phyloP scores from a whole-genome alignment of 495 filamentous ascomycete genomes.

The Hypoxylon subgilvum region DNA sequence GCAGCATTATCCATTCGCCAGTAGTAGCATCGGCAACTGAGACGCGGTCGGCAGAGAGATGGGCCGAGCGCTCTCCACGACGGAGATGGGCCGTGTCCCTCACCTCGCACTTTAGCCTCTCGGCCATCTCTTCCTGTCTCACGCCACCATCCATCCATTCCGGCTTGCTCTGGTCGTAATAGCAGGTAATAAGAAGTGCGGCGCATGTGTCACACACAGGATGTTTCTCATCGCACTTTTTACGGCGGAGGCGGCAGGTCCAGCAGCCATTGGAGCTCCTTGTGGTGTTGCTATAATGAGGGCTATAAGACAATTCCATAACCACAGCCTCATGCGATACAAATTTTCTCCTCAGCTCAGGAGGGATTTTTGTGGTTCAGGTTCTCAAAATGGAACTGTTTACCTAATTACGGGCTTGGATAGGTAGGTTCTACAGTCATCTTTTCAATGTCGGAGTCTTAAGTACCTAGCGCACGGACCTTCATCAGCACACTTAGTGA shows the following conservation, averaged over 20 bases:
- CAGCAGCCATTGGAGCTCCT: constrained; percentile 58
- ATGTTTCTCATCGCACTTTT: constrained; percentile 60
- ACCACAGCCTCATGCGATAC: too few species aligned
- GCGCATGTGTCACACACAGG: constrained; percentile 56
- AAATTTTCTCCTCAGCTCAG: too few species aligned
- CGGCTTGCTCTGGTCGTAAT: constrained; percentile 56
- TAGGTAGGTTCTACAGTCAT: too few species aligned
- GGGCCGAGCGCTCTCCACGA: constrained; percentile 38
- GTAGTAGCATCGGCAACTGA: too few species aligned
- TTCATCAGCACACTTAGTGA: too few species aligned
- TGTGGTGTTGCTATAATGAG: constrained; percentile 28
- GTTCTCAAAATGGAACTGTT: too few species aligned
- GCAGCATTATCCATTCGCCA: too few species aligned
- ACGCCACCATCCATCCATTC: constrained; percentile 62
- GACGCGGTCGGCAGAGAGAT: constrained; percentile 3
- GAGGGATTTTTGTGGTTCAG: too few species aligned
- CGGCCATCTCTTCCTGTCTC: constrained; percentile 56
- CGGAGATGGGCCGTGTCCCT: constrained; percentile 54
- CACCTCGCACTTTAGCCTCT: constrained; percentile 57
- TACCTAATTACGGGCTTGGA: too few species aligned
- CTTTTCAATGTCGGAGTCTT: too few species aligned
- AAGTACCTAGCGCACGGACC: too few species aligned
- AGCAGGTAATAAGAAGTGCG: constrained; percentile 56
- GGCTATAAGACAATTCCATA: constrained; percentile 3
- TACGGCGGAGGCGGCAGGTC: constrained; percentile 63